Percentiles rank a stretch among this genome's conserved stretches.
Conservation (phyloP, 371 early-diverging fungal species). For the Syncephalastrum sp. region DNA sequence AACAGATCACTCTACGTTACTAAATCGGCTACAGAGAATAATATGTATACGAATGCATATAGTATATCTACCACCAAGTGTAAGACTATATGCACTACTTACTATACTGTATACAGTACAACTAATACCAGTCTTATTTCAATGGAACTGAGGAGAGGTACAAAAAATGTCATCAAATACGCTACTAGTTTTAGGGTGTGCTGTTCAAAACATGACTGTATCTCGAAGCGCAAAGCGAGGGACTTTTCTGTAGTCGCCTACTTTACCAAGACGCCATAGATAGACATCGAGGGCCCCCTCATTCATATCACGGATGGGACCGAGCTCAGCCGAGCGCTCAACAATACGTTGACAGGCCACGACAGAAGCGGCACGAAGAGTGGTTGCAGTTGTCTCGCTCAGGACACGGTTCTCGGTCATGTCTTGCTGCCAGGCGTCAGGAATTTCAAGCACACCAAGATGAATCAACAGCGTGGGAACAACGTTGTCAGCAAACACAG, state of each 20-base stretch:
- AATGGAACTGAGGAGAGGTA: too few species aligned
- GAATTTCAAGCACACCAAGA: slow-evolving; percentile 53
- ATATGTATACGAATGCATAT: too few species aligned
- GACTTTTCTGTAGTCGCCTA: slow-evolving; percentile 57
- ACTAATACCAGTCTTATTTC: too few species aligned
- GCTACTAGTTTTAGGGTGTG: background rate
- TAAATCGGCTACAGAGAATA: too few species aligned
- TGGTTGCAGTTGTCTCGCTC: slow-evolving; percentile 46
- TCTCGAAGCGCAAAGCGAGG: slow-evolving; percentile 62
- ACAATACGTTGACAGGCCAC: slow-evolving; percentile 67
- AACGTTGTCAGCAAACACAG: slow-evolving; percentile 76
- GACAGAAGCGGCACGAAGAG: slow-evolving; percentile 70
- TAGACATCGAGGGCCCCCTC: slow-evolving; percentile 66
- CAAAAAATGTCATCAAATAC: background rate
- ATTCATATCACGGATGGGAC: slow-evolving; percentile 33
- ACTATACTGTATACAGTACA: too few species aligned
- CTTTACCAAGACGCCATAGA: slow-evolving; percentile 72
- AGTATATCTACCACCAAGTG: too few species aligned
- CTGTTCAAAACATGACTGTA: slow-evolving; percentile 65
- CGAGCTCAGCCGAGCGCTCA: slow-evolving; percentile 16
- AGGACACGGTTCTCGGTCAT: slow-evolving; percentile 53
- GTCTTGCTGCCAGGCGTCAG: slow-evolving; percentile 49
- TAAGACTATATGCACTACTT: too few species aligned
- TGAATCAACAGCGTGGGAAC: slow-evolving; percentile 67
- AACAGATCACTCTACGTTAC: too few species aligned